Conservation (phyloP, 192 early-diverging fungal species). For the Entophlyctis helioformis region DNA sequence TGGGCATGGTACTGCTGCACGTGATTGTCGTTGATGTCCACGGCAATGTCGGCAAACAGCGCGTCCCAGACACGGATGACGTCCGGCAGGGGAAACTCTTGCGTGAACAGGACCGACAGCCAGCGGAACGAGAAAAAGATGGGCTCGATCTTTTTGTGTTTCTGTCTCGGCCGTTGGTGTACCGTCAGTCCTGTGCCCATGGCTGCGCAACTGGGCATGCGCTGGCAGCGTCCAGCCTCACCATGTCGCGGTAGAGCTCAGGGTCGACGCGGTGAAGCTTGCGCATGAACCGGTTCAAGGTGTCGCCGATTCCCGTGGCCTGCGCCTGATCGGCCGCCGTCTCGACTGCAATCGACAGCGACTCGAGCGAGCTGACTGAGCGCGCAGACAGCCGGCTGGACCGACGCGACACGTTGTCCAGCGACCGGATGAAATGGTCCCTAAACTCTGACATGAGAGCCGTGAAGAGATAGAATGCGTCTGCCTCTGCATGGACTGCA, state of each 20-base stretch:
- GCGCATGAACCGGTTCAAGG: slow-evolving; percentile 43
- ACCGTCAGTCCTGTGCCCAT: slow-evolving; percentile 1
- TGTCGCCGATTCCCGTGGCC: slow-evolving; percentile 45
- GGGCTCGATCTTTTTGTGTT: slow-evolving; percentile 50
- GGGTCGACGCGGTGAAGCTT: slow-evolving; percentile 40
- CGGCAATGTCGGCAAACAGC: slow-evolving; percentile 51
- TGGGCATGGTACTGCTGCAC: background rate
- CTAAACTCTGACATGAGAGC: slow-evolving; percentile 53
- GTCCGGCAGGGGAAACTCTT: slow-evolving; percentile 62
- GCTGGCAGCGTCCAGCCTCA: background rate
- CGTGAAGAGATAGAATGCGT: slow-evolving; percentile 69
- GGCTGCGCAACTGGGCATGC: background rate
- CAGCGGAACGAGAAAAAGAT: slow-evolving; percentile 73
- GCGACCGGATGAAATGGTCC: slow-evolving; percentile 67
- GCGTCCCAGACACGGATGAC: slow-evolving; percentile 72
- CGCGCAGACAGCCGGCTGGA: too few relatives aligned
- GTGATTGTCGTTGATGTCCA: slow-evolving; percentile 6
- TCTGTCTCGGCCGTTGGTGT: slow-evolving; percentile 1
- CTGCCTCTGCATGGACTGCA: slow-evolving; percentile 63
- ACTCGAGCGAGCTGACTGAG: too few relatives aligned
- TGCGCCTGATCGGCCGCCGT: slow-evolving; percentile 19
- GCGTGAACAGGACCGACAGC: slow-evolving; percentile 63
- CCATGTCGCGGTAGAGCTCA: slow-evolving; percentile 49
- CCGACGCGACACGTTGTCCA: slow-evolving; percentile 56
- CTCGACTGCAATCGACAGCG: too few relatives aligned